Base-by-base conservation (phyloP, 257 asterid species). In the Gentiana straminea region DNA sequence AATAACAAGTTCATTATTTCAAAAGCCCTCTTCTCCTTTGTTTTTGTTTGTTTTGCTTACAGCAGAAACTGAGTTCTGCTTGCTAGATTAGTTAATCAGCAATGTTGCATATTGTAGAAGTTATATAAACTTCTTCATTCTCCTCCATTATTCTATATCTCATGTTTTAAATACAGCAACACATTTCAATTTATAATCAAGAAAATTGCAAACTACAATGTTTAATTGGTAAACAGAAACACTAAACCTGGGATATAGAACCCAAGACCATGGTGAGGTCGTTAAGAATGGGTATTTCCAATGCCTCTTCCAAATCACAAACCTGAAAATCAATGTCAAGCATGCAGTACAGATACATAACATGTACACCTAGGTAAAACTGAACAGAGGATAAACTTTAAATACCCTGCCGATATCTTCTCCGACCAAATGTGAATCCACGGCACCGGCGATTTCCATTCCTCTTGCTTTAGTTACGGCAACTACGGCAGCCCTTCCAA, bases 401-500 rank as follows among this genome's bases (percentile, higher is more conserved):
- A 35, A 5, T 33, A 86, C 94, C 91, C 71, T 80, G 46, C 95
- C 97, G 8, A 89, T 81, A 70, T 89, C 97, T 70, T 86, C 73
- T 44, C 95, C 95, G 47, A 85, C 82, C 36, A 76, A 73, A 52
- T 73, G 59, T 55, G 95, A 75, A 70, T 86, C 97, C 57, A 89
- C 72, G 1, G 97, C 97, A 24, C 90, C 97, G 51, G 94, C 92
- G n/a, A 89, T 66, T 64, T 86, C 95, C 92, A 86, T 81, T 34
- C 97, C 97, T 70, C 97, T 80, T 5, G 97, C 87, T 60, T 73
- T 86, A 32, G 94, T 81, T 51, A 89, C 85, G 13, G 97, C 95
- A 58, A 79, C 38, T 34, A 86, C 97, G 51, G 95, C 97, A 35
- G 94, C 97, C 64, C 88, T 75, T 1, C 95, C 97, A 35, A 83